Evolutionary conservation across 2,329 filamentous ascomycete species (phyloP).

Genomic region (Microdochium paspali): DNA sequence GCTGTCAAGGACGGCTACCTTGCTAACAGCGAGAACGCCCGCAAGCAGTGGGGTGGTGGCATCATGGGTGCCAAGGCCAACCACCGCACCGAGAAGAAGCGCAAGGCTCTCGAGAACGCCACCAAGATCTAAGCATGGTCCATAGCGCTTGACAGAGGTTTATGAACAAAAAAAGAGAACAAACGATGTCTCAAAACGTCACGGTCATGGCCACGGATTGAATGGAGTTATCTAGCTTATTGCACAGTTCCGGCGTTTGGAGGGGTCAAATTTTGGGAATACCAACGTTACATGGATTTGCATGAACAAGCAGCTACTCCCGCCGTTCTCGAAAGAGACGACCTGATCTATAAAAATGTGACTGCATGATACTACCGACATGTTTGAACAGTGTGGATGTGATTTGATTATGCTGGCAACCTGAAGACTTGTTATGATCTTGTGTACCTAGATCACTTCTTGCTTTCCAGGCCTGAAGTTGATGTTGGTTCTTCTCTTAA

Average conservation of each 20-base stretch:
- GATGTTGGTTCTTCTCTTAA: too few relatives aligned
- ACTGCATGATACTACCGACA: slow-evolving; percentile 22
- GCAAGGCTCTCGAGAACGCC: slow-evolving; percentile 86
- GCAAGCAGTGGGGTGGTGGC: slow-evolving; percentile 97
- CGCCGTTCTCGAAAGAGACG: slow-evolving; percentile 2
- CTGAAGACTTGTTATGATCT: too few relatives aligned
- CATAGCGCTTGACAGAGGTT: background rate
- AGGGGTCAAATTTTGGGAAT: slow-evolving; percentile 23
- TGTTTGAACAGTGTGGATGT: too few relatives aligned
- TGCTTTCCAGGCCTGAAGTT: too few relatives aligned
- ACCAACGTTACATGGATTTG: slow-evolving; percentile 23
- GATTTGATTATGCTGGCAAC: too few relatives aligned
- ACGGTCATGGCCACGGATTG: slow-evolving; percentile 16
- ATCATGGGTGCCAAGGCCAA: slow-evolving; percentile 97
- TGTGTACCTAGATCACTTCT: too few relatives aligned
- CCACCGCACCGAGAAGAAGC: slow-evolving; percentile 70
- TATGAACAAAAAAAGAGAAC: background rate
- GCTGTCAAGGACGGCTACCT: slow-evolving; percentile 97
- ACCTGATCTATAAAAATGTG: slow-evolving; percentile 6
- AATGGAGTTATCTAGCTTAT: slow-evolving; percentile 19
- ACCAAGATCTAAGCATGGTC: slow-evolving; percentile 79
- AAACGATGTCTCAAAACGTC: background rate
- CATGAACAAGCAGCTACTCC: slow-evolving; percentile 17
- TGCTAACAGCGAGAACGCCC: slow-evolving; percentile 86
- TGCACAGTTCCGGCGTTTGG: slow-evolving; percentile 26